phyloP scores from a whole-genome alignment of 2,329 filamentous ascomycete species.

The Apiospora malaysiana region DNA sequence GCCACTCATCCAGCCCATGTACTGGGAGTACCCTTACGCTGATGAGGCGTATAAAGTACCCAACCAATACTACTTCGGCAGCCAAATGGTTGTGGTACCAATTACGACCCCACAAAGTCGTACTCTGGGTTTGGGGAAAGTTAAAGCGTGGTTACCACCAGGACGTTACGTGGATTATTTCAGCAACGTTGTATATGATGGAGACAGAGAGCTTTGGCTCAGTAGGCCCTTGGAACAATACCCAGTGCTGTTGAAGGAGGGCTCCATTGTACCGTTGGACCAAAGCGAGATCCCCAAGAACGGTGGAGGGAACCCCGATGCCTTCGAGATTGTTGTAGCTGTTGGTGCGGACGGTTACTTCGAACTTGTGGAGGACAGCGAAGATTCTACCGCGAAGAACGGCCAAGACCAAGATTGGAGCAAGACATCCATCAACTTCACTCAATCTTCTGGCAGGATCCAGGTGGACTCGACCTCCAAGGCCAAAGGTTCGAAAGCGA shows the following conservation, averaged over 20 bases:
- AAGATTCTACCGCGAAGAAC: neutral
- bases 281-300: conserved; percentile 47
- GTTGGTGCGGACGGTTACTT: conserved; percentile 55
- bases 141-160: conserved; percentile 63
- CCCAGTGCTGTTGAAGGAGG: conserved; percentile 61
- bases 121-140: conserved; percentile 52
- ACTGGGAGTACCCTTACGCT: conserved; percentile 61
- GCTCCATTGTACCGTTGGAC: conserved; percentile 64
- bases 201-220: conserved; percentile 56
- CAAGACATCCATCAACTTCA: conserved; percentile 18
- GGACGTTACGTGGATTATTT: conserved; percentile 63
- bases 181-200: conserved; percentile 62
- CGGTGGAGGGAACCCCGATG: conserved; percentile 52
- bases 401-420: neutral
- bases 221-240: conserved; percentile 54
- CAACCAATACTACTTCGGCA: conserved; percentile 66
- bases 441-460: conserved; percentile 6
- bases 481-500: neutral
- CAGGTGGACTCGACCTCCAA: neutral
- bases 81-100: conserved; percentile 60
- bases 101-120: conserved; percentile 57
- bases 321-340: conserved; percentile 55
- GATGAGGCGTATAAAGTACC: conserved; percentile 61
- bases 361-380: conserved; percentile 53
- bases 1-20: conserved; percentile 65